Conservation (phyloP, 805 yeast genomes). For the Yarrowia phangngaensis region DNA sequence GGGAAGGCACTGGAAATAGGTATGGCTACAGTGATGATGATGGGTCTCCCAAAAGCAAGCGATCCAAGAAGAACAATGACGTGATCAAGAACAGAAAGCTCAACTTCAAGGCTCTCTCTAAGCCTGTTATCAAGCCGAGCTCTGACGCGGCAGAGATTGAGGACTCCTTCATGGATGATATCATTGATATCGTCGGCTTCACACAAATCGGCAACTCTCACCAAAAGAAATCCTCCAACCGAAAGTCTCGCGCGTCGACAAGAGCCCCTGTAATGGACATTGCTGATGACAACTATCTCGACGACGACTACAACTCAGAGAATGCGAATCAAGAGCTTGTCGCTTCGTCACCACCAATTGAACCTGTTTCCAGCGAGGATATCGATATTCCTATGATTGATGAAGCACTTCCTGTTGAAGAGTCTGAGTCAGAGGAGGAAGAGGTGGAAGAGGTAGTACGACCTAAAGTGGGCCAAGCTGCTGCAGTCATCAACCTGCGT, state of each 20-base stretch:
- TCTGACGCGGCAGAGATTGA: conserved; percentile 36
- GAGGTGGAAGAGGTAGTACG: conserved; percentile 8
- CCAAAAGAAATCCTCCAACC: conserved; percentile 5
- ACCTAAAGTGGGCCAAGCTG: conserved; percentile 9
- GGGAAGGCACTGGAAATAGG: conserved; percentile 58
- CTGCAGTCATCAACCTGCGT: conserved; percentile 1
- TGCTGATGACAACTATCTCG: conserved; percentile 32
- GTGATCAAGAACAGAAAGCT: conserved; percentile 36
- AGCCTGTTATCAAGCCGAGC: conserved; percentile 36
- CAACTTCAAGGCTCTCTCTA: conserved; percentile 15
- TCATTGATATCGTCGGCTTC: conserved; percentile 47
- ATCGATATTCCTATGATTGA: conserved; percentile 29
- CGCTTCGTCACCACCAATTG: conserved; percentile 16
- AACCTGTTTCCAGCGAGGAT: conserved; percentile 1
- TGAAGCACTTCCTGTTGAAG: conserved; percentile 10
- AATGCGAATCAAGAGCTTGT: conserved; percentile 41
- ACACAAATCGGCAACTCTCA: neutral
- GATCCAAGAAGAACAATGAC: conserved; percentile 31
- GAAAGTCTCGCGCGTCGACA: conserved; percentile 8
- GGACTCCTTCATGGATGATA: conserved; percentile 62
- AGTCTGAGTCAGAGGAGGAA: conserved; percentile 26
- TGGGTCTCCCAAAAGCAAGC: conserved; percentile 34
- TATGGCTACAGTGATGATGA: conserved; percentile 35
- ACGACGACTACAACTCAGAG: conserved; percentile 60
- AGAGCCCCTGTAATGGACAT: neutral